Percentiles rank a stretch among this genome's conserved stretches.
Evolutionary conservation across 768 basidiomycete species (phyloP).

Genomic region (Leccinum aurantiacum): DNA sequence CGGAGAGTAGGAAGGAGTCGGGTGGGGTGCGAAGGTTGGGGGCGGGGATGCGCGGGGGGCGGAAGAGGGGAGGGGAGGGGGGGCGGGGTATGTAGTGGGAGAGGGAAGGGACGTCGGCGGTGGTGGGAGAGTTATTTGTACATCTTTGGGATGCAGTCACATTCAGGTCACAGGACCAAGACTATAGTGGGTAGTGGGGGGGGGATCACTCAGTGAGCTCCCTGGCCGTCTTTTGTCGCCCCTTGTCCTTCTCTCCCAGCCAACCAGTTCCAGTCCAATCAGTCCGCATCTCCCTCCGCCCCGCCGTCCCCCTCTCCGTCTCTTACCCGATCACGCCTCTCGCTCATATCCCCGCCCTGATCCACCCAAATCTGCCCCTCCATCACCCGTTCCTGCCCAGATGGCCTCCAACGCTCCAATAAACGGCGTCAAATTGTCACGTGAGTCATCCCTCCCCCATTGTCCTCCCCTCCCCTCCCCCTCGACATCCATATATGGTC

Average conservation of each 20-base stretch:
- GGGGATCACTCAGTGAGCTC: constrained; percentile 23
- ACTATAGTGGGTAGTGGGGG: background rate
- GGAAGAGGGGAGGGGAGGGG: background rate
- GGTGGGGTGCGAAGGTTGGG: background rate
- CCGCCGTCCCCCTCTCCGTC: background rate
- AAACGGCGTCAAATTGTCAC: constrained; percentile 85
- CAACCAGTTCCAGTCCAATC: constrained; percentile 10
- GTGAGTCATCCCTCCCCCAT: constrained; percentile 47
- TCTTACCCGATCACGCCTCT: constrained; percentile 2
- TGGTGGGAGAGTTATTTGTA: constrained; percentile 23
- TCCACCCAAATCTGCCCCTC: constrained; percentile 11
- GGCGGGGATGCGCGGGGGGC: background rate
- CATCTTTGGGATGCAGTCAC: constrained; percentile 33
- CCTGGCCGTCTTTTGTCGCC: constrained; percentile 21
- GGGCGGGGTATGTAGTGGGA: too few species aligned
- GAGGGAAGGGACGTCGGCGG: background rate
- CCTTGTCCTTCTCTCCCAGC: constrained; percentile 21
- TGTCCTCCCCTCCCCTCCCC: constrained; percentile 18
- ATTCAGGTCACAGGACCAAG: constrained; percentile 33
- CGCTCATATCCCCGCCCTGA: constrained; percentile 16
- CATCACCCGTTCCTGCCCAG: constrained; percentile 23
- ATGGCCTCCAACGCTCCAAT: constrained; percentile 81
- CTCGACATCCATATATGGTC: constrained; percentile 31
- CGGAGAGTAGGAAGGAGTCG: background rate
- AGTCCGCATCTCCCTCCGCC: constrained; percentile 11